Conservation (phyloP, 371 early-diverging fungal genomes). For the Syncephalastrum monosporum region DNA sequence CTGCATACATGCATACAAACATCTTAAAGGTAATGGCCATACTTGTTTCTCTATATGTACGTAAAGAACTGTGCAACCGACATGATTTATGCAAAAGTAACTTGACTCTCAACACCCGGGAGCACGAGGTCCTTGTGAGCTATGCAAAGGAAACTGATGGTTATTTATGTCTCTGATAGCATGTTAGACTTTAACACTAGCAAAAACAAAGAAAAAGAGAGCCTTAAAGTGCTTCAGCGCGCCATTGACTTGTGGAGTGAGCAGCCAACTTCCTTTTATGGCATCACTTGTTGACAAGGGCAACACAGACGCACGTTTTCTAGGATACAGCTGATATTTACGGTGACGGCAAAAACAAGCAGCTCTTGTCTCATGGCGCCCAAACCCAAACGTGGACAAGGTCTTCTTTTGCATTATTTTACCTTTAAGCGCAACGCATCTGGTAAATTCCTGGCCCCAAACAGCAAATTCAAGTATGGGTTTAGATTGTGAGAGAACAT, state of each 20-base stretch:
- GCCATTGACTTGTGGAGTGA: conserved; percentile 30
- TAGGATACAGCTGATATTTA: conserved; percentile 34
- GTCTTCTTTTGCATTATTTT: conserved; percentile 49
- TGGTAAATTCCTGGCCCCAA: conserved; percentile 19
- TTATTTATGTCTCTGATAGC: background rate
- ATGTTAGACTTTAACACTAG: conserved; percentile 25
- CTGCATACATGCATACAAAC: too few relatives aligned
- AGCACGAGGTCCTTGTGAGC: too few relatives aligned
- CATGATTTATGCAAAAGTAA: too few relatives aligned
- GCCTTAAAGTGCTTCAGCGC: conserved; percentile 32
- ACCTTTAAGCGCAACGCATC: conserved; percentile 21
- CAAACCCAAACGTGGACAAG: conserved; percentile 30
- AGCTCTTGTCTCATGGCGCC: conserved; percentile 31
- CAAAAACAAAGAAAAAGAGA: conserved; percentile 20
- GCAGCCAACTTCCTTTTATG: background rate
- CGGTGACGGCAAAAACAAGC: conserved; percentile 33
- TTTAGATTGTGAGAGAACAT: conserved; percentile 43
- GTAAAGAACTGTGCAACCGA: too few relatives aligned
- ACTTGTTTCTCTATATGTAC: too few relatives aligned
- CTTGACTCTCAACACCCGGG: too few relatives aligned
- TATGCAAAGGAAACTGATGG: too few relatives aligned
- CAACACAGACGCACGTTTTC: conserved; percentile 15
- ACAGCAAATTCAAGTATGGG: conserved; percentile 52
- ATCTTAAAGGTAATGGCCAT: too few relatives aligned
- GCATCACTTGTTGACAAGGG: background rate